Percentiles rank a stretch among this genome's conserved stretches.
Conservation (phyloP, 352 stramenopile genomes). For the Phytopythium kandeliae region DNA sequence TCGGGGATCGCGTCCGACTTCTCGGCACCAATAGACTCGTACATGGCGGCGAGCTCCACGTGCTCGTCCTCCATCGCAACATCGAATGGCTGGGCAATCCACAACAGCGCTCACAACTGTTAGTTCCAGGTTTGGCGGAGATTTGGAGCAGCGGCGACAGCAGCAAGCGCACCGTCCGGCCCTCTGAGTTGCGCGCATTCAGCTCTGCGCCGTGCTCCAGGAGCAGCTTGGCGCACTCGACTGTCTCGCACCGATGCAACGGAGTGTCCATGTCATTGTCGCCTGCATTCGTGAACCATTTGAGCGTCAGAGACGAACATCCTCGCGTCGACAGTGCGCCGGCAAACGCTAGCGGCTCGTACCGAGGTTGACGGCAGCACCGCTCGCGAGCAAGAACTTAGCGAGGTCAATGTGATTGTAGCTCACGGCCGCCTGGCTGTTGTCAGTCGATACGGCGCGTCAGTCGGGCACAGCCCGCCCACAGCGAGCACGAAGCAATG, state of each 20-base stretch:
- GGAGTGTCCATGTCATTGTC: slow-evolving; percentile 65
- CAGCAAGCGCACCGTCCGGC: slow-evolving; percentile 30
- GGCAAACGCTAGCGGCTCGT: not conserved
- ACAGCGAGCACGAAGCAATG: not conserved
- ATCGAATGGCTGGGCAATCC: slow-evolving; percentile 37
- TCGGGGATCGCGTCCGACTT: slow-evolving; percentile 33
- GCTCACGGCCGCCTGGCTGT: slow-evolving; percentile 60
- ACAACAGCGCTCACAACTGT: not conserved
- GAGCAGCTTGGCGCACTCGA: slow-evolving; percentile 49
- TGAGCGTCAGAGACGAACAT: not conserved
- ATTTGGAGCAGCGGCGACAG: not conserved
- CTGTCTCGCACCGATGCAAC: slow-evolving; percentile 57
- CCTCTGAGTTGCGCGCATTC: slow-evolving; percentile 58
- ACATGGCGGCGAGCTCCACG: slow-evolving; percentile 40
- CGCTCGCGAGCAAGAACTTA: slow-evolving; percentile 35
- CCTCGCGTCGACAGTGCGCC: not conserved
- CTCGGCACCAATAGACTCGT: slow-evolving; percentile 40
- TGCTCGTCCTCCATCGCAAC: slow-evolving; percentile 60
- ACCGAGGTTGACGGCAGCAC: slow-evolving; percentile 37
- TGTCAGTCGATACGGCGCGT: too few species aligned
- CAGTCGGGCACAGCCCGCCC: not conserved
- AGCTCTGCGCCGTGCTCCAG: slow-evolving; percentile 49
- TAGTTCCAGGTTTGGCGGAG: too few species aligned
- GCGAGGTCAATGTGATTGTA: slow-evolving; percentile 64
- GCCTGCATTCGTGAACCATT: slow-evolving; percentile 12